A percentile compares a stretch with the other conserved stretches of the same genome.
Evolutionary conservation across 2,329 filamentous ascomycete species (phyloP).

Genomic region (Ophiostoma himal-ulmi): DNA sequence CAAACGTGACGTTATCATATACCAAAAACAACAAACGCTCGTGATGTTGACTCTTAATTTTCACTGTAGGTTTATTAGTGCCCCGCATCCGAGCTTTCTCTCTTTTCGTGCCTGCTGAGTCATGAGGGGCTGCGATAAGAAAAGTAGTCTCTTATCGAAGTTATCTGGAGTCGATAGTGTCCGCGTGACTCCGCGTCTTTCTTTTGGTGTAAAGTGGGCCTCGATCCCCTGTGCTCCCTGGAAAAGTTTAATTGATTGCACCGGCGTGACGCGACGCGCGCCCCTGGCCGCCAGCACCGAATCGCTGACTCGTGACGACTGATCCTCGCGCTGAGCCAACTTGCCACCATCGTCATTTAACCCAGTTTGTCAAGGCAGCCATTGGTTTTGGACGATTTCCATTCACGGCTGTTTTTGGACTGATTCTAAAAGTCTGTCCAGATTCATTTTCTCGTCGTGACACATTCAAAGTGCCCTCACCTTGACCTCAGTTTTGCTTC

Average conservation of each 20-base stretch:
- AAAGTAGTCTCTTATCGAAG: neutral
- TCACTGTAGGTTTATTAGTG: constrained; percentile 8
- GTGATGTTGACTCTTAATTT: constrained; percentile 12
- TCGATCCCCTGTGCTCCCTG: neutral
- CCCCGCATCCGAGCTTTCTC: constrained; percentile 7
- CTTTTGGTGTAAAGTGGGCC: neutral
- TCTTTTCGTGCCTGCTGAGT: neutral
- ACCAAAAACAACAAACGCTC: neutral
- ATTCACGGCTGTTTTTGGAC: neutral
- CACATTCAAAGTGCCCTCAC: neutral
- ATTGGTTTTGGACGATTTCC: neutral
- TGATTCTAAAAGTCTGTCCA: no score
- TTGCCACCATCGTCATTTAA: neutral
- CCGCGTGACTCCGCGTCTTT: constrained; percentile 2
- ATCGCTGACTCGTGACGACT: neutral
- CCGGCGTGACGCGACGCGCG: constrained; percentile 18
- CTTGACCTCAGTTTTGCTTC: neutral
- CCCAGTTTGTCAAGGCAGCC: neutral
- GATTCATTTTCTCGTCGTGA: no score
- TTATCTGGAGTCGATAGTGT: neutral
- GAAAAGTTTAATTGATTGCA: constrained; percentile 6
- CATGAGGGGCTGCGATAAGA: constrained; percentile 13
- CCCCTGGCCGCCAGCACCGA: constrained; percentile 3
- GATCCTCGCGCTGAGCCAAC: neutral
- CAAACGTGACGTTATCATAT: neutral